These are phyloP conservation scores for Ophiorrhiza pumila DNA, from an alignment of 257 asterid species.

Conservation along the genomic window DNA sequence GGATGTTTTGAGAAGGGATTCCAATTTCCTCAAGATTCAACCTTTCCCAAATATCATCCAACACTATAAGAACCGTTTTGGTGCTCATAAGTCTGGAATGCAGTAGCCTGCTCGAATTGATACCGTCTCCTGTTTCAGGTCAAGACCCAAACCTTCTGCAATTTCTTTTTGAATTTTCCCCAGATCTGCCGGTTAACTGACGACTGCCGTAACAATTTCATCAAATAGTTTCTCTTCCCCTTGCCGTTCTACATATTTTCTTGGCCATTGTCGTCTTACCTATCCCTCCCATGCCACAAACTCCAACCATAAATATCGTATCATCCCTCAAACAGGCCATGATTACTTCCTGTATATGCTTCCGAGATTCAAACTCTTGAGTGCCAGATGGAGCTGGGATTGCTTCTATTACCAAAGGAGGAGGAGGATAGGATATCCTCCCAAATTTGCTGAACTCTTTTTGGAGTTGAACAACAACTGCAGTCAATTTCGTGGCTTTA, in stretches of 20 bases:
- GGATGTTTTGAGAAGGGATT: neutral
- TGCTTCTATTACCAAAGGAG: no score
- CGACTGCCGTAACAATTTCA: slow-evolving; percentile 18
- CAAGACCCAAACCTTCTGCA: slow-evolving; percentile 17
- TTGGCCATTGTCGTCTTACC: slow-evolving; percentile 23
- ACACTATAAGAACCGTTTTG: slow-evolving; percentile 20
- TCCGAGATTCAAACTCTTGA: no score
- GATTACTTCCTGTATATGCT: no score
- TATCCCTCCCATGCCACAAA: slow-evolving; percentile 30
- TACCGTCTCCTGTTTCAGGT: neutral
- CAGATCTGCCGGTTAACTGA: neutral
- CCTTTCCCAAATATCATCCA: slow-evolving; percentile 30
- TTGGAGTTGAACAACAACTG: no score
- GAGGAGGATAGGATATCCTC: no score
- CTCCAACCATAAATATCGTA: slow-evolving; percentile 19
- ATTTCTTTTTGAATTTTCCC: slow-evolving; percentile 17
- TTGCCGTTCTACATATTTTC: slow-evolving; percentile 12
- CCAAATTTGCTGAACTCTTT: no score
- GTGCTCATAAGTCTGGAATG: slow-evolving; percentile 4
- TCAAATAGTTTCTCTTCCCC: slow-evolving; percentile 17
- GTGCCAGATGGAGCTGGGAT: no score
- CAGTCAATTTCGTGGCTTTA: no score
- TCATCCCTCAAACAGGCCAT: no score
- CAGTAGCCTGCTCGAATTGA: slow-evolving; percentile 4
- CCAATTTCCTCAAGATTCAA: slow-evolving; percentile 17